Conservation (phyloP, 257 asterid genomes). For the Solanum sejunctum region DNA sequence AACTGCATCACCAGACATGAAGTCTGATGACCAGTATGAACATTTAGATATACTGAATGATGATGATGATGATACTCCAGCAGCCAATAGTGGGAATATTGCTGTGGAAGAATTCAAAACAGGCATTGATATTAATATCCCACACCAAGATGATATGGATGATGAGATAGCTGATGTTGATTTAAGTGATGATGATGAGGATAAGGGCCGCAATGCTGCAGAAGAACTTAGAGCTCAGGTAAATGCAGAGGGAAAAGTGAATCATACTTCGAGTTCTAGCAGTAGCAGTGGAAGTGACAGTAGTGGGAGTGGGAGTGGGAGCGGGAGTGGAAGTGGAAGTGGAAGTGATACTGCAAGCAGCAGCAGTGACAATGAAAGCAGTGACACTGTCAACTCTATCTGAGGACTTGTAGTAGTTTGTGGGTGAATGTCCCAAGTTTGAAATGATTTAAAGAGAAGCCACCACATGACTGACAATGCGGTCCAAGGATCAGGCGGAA, state of each 20-base stretch:
- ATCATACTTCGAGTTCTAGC: conserved; percentile 53
- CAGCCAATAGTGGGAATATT: conserved; percentile 27
- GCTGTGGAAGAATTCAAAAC: conserved; percentile 45
- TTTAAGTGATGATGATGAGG: conserved; percentile 67
- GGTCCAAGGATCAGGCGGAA: neutral
- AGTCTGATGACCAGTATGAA: conserved; percentile 54
- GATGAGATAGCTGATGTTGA: conserved; percentile 92
- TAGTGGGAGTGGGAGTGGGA: conserved; percentile 49
- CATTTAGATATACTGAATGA: conserved; percentile 65
- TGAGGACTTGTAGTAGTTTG: conserved; percentile 10
- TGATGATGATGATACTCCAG: conserved; percentile 34
- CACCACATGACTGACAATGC: neutral
- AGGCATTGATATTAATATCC: conserved; percentile 74
- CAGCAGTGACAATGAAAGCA: conserved; percentile 71
- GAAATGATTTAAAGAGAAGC: neutral
- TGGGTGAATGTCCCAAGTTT: neutral
- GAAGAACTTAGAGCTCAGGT: conserved; percentile 86
- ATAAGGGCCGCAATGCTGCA: conserved; percentile 74
- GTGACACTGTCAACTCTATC: conserved; percentile 47
- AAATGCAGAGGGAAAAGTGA: conserved; percentile 32
- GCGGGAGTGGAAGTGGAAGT: conserved; percentile 29
- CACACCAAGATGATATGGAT: conserved; percentile 56
- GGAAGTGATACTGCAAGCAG: conserved; percentile 46
- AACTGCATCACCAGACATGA: conserved; percentile 43
- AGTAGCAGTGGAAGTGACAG: conserved; percentile 66